Evolutionary conservation across 768 basidiomycete genomes (phyloP).

Genomic region (Xerocomellus chrysenteron): DNA sequence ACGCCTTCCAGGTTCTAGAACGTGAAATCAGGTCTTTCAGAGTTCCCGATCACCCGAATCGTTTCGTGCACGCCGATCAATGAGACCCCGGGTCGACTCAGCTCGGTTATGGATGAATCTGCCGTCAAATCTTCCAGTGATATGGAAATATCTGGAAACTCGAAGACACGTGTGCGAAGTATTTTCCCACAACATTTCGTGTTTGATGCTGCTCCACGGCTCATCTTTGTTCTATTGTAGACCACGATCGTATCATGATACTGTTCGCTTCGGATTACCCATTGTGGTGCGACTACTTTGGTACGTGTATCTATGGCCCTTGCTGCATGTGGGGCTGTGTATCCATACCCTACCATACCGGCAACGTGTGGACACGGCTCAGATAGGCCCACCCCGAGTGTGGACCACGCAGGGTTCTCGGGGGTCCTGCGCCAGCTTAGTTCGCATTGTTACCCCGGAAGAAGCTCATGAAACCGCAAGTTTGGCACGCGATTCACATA

Average conservation of each 20-base stretch:
- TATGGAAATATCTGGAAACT: neutral
- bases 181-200: neutral
- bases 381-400: neutral
- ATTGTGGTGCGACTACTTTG: neutral
- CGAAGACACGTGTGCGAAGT: constrained; percentile 3
- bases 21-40: constrained; percentile 10
- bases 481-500: constrained; percentile 29
- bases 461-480: constrained; percentile 23
- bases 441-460: constrained; percentile 28
- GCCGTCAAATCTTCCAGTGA: neutral
- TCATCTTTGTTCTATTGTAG: neutral
- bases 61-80: constrained; percentile 8
- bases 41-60: constrained; percentile 24
- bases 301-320: constrained; percentile 11
- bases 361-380: constrained; percentile 17
- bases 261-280: neutral
- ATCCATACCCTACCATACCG: constrained; percentile 1
- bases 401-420: constrained; percentile 14
- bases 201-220: neutral
- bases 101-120: constrained; percentile 2
- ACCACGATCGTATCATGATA: neutral
- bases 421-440: constrained; percentile 17
- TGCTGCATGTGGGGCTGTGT: constrained; percentile 20
- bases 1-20: constrained; percentile 24
- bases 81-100: constrained; percentile 19